Evolutionary conservation across 108 stramenopile genomes (phyloP), one percentile per base, ranked within the genome.

Genomic region (Skeletonema marinoi): DNA sequence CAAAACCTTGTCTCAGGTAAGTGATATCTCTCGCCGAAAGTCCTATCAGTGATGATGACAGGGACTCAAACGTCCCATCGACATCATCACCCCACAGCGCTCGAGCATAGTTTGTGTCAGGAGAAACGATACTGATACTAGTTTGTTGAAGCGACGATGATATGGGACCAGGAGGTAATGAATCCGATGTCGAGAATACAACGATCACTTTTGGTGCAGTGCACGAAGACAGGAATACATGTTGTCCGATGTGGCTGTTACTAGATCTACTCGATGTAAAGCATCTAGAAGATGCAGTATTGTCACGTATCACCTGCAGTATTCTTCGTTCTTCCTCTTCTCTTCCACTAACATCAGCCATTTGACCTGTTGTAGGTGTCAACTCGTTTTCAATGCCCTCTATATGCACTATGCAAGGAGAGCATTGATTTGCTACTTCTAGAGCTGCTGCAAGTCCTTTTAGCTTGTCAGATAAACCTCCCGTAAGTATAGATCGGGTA

Each of bases 341-440:
- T 46, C 81, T 73, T n/a, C 58, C 78, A 66, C 82, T 81, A 32
- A 80, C 84, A 59, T 88, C 78, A 13, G 82, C 85, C 21, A 85
- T 60, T 56, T 75, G 78, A 29, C 81, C 85, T 0, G 82, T 78
- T n/a, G 84, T 82, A 10, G 77, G 60, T 8, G 85, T 65, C 4
- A 93, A 66, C 70, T 96, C 92, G 16, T 66, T 36, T 71, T 93
- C 92, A 25, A 93, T 66, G 65, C 82, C 81, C 19, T 46, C 58
- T 41, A 96, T 60, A 71, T 89, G 89, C 63, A 96, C 72, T 1
- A 96, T 77, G 75, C 90, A 91, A 8, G 94, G 94, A 41, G 62
- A 85, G 66, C 42, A 81, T 36, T 25, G 46, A 32, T 50, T 58
- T 59, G 88, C 92, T 65, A 88, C 60, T 17, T 88, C 83, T 35